Evolutionary conservation across 495 filamentous ascomycete genomes (phyloP).

Genomic region (Aspergillus heteromorphus): DNA sequence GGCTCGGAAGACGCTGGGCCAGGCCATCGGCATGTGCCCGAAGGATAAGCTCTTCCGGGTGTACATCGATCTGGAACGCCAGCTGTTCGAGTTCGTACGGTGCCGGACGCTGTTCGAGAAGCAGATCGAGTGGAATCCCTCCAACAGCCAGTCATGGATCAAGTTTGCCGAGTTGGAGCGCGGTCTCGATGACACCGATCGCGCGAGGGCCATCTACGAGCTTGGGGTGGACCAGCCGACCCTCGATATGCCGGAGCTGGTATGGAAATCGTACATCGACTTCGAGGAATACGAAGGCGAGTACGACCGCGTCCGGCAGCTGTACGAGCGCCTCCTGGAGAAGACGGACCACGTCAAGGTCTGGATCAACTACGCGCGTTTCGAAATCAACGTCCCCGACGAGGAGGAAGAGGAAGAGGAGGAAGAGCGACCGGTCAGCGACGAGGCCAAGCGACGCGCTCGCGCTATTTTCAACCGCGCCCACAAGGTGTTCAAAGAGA

Average conservation of each 20-base stretch:
- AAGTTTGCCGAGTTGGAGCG: constrained; percentile 89
- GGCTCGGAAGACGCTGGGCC: constrained; percentile 82
- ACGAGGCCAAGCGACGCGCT: constrained; percentile 75
- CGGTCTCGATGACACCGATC: constrained; percentile 80
- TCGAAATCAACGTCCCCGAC: constrained; percentile 83
- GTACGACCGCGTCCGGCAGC: constrained; percentile 69
- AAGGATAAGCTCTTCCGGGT: constrained; percentile 93
- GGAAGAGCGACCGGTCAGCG: constrained; percentile 66
- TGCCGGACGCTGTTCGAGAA: constrained; percentile 92
- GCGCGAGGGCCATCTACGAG: constrained; percentile 88
- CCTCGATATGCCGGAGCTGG: constrained; percentile 94
- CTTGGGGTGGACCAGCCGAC: constrained; percentile 75
- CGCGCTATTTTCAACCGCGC: constrained; percentile 82
- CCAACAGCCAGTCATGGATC: constrained; percentile 91
- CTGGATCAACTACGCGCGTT: constrained; percentile 95
- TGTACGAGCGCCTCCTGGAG: constrained; percentile 87
- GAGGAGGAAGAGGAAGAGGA: constrained; percentile 58
- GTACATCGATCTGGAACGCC: constrained; percentile 86
- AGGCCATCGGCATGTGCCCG: constrained; percentile 87
- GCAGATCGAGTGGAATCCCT: constrained; percentile 81
- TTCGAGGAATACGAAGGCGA: constrained; percentile 94
- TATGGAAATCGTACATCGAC: constrained; percentile 98
- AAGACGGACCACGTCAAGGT: constrained; percentile 98
- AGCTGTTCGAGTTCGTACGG: constrained; percentile 85
- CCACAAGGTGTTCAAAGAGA: constrained; percentile 83